These are phyloP conservation scores for Sesbania bispinosa DNA, from an alignment of 306 rosid genomes.

Conservation along the genomic window DNA sequence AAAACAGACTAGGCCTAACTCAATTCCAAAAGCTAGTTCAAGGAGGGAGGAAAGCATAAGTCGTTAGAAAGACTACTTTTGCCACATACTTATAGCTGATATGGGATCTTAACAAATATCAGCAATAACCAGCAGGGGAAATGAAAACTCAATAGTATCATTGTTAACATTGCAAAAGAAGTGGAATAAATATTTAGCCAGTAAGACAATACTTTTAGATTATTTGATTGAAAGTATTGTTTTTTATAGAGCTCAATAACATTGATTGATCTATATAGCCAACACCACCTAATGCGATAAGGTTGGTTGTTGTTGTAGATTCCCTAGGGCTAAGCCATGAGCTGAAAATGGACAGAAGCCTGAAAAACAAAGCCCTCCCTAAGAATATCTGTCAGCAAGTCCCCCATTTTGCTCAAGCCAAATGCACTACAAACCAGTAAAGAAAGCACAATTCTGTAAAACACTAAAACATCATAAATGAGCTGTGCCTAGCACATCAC, in stretches of 20 bases:
- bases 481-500: not conserved
- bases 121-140: too few relatives aligned
- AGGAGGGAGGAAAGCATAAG: too few relatives aligned
- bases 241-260: not conserved
- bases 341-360: not conserved
- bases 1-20: too few relatives aligned
- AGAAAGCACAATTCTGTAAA: not conserved
- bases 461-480: not conserved
- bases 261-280: not conserved
- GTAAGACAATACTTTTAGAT: not conserved
- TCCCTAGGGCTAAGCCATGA: constrained; percentile 5
- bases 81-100: too few relatives aligned
- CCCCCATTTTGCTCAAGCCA: not conserved
- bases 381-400: not conserved
- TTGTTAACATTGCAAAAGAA: too few relatives aligned
- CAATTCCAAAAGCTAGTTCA: too few relatives aligned
- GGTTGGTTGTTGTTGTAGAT: not conserved
- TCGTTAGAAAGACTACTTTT: too few relatives aligned
- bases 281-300: not conserved
- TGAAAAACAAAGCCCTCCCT: not conserved
- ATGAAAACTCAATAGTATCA: too few relatives aligned
- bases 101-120: too few relatives aligned
- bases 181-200: not conserved
- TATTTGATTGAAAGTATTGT: constrained; percentile 1
- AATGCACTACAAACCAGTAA: constrained; percentile 4